phyloP scores from a whole-genome alignment of 495 filamentous ascomycete species.

The Aspergillus biplanus region DNA sequence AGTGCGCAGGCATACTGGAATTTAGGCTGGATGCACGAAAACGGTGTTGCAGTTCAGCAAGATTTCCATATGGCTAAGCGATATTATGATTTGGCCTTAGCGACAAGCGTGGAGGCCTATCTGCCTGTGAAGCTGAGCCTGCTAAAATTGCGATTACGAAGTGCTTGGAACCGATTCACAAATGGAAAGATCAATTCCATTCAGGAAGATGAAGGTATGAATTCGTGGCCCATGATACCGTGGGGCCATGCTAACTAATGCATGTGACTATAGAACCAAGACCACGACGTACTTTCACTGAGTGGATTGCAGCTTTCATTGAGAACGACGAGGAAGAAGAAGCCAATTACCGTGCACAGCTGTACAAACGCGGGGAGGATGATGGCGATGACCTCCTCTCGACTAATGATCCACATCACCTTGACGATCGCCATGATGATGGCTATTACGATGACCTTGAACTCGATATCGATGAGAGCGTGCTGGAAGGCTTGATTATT shows the following conservation, averaged over 20 bases:
- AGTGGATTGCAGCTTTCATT: constrained; percentile 85
- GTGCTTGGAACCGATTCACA: constrained; percentile 92
- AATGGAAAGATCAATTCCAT: constrained; percentile 89
- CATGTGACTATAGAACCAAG: constrained; percentile 51
- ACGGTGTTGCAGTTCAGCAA: constrained; percentile 88
- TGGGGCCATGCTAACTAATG: background rate
- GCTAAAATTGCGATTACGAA: constrained; percentile 80
- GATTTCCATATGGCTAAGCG: constrained; percentile 98
- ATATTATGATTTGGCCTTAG: constrained; percentile 89
- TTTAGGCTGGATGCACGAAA: constrained; percentile 99
- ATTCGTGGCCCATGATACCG: background rate
- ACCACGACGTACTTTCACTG: constrained; percentile 73
- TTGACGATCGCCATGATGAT: constrained; percentile 59
- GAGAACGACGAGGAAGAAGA: constrained; percentile 65
- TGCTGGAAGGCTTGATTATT: constrained; percentile 86
- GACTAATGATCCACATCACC: constrained; percentile 50
- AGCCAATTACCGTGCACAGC: constrained; percentile 48
- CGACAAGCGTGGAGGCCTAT: constrained; percentile 91
- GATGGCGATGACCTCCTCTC: constrained; percentile 59
- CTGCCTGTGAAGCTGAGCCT: constrained; percentile 90
- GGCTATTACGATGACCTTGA: constrained; percentile 68
- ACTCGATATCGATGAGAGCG: constrained; percentile 67
- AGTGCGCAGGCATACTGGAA: constrained; percentile 97
- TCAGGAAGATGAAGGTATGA: constrained; percentile 80
- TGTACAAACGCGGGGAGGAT: constrained; percentile 60